Evolutionary conservation across 139 green algal genomes (phyloP).

Genomic region (Tetradesmus obliquus): DNA sequence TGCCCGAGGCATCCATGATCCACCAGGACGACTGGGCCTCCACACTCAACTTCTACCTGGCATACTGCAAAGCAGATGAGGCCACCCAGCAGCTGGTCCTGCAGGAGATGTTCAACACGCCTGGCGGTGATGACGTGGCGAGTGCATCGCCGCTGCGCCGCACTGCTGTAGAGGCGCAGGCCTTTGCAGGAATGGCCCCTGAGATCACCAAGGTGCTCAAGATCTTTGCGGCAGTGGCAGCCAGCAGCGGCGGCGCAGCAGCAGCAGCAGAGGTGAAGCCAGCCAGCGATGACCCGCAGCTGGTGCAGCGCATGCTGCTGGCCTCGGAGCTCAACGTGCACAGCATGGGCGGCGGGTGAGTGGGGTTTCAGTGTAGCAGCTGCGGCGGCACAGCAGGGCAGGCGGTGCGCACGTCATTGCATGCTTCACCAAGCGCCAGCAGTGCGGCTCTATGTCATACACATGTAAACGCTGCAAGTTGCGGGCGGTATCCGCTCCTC

Average conservation of each 20-base stretch:
- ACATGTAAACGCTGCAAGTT: no score
- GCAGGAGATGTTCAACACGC: slow-evolving; percentile 13
- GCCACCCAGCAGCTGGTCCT: slow-evolving; percentile 5
- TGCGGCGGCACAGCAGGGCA: no score
- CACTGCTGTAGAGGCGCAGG: background rate
- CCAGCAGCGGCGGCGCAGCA: background rate
- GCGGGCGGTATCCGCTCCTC: no score
- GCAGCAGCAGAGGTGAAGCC: background rate
- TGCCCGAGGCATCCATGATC: background rate
- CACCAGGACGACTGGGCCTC: slow-evolving; percentile 9
- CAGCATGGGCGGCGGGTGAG: background rate
- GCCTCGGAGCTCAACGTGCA: slow-evolving; percentile 32
- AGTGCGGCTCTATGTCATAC: no score
- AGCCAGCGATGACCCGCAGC: background rate
- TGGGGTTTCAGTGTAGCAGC: background rate
- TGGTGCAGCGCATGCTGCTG: slow-evolving; percentile 23
- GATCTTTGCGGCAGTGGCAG: background rate
- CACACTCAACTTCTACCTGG: background rate
- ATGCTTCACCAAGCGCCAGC: no score
- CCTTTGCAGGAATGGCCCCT: background rate
- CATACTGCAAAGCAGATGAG: background rate
- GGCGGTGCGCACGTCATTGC: no score
- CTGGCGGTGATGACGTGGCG: background rate
- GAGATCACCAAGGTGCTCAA: slow-evolving; percentile 14
- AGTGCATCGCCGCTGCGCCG: slow-evolving; percentile 10